A percentile compares a stretch with the other conserved stretches of the same genome.
Conservation (phyloP, 2,329 filamentous ascomycete genomes). For the Dothideomycetes sp. region DNA sequence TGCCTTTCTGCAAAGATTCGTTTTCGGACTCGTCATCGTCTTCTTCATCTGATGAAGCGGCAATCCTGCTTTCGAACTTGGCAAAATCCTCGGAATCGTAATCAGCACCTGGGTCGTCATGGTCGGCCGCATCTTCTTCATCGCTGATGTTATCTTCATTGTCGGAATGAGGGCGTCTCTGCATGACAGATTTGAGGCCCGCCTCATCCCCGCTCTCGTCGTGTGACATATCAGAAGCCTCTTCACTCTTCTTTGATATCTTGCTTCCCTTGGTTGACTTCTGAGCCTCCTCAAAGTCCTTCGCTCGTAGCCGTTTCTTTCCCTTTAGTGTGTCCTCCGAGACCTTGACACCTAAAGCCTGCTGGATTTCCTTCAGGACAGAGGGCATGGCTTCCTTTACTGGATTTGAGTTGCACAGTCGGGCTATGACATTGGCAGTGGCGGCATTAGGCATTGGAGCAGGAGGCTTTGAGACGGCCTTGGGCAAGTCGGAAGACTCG, state of each 20-base stretch:
- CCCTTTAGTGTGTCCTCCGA: conserved; percentile 10
- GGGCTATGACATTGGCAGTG: conserved; percentile 46
- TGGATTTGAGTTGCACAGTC: conserved; percentile 49
- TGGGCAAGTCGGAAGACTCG: conserved; percentile 37
- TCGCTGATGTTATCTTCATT: conserved; percentile 12
- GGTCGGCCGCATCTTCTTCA: conserved; percentile 17
- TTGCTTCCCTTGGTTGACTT: conserved; percentile 3
- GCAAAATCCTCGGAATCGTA: conserved; percentile 13
- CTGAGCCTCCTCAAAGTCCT: conserved; percentile 12
- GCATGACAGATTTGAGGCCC: not conserved
- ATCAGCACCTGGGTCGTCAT: too few relatives aligned
- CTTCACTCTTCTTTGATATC: conserved; percentile 1
- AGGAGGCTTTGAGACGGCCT: conserved; percentile 25
- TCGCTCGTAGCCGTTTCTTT: conserved; percentile 18
- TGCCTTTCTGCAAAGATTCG: conserved; percentile 12
- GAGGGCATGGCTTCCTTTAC: conserved; percentile 44
- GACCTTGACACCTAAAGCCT: conserved; percentile 23
- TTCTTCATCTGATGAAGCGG: conserved; percentile 23
- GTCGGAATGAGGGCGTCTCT: not conserved
- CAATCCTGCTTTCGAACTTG: conserved; percentile 28
- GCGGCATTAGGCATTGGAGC: conserved; percentile 32
- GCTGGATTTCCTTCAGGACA: conserved; percentile 30
- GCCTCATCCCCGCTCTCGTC: conserved; percentile 1
- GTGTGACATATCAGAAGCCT: conserved; percentile 3
- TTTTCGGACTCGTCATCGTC: conserved; percentile 20